phyloP scores from a whole-genome alignment of 108 stramenopile genomes.

The Cyclotella cryptica region DNA sequence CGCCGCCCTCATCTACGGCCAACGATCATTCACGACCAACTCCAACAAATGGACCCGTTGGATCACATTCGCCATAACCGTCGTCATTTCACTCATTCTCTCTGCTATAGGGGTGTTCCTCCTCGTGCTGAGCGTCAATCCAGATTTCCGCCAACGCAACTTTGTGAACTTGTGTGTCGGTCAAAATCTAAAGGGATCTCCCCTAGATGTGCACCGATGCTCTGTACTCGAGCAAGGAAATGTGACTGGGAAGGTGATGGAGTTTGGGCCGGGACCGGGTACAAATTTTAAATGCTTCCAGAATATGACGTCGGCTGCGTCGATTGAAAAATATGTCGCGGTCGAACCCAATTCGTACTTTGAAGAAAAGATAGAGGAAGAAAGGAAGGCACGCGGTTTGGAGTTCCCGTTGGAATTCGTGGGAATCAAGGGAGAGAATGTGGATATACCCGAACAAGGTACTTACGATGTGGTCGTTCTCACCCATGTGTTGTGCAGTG shows the following conservation, averaged over 20 bases:
- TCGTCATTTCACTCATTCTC: conserved; percentile 27
- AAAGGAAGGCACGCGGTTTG: conserved; percentile 38
- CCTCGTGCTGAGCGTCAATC: conserved; percentile 18
- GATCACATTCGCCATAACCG: conserved; percentile 25
- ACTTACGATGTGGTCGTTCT: conserved; percentile 54
- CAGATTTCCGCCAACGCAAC: conserved; percentile 27
- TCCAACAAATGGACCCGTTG: conserved; percentile 39
- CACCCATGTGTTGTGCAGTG: conserved; percentile 63
- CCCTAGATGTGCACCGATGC: conserved; percentile 41
- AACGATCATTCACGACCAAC: conserved; percentile 27
- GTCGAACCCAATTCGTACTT: conserved; percentile 62
- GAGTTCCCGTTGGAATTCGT: conserved; percentile 44
- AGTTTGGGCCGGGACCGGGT: conserved; percentile 65
- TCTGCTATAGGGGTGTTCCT: conserved; percentile 32
- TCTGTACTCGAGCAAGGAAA: conserved; percentile 28
- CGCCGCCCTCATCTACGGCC: conserved; percentile 35
- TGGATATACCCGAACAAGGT: conserved; percentile 32
- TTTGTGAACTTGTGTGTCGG: conserved; percentile 37
- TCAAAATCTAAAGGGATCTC: conserved; percentile 28
- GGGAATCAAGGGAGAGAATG: conserved; percentile 51
- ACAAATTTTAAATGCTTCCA: conserved; percentile 62
- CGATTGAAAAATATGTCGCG: conserved; percentile 56
- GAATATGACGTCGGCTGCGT: conserved; percentile 13
- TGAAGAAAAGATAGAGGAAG: conserved; percentile 41
- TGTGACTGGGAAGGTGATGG: conserved; percentile 42